Evolutionary conservation across 2,329 filamentous ascomycete species (phyloP), one percentile per base, ranked within the genome.

Genomic region (Endocalyx cinctus): DNA sequence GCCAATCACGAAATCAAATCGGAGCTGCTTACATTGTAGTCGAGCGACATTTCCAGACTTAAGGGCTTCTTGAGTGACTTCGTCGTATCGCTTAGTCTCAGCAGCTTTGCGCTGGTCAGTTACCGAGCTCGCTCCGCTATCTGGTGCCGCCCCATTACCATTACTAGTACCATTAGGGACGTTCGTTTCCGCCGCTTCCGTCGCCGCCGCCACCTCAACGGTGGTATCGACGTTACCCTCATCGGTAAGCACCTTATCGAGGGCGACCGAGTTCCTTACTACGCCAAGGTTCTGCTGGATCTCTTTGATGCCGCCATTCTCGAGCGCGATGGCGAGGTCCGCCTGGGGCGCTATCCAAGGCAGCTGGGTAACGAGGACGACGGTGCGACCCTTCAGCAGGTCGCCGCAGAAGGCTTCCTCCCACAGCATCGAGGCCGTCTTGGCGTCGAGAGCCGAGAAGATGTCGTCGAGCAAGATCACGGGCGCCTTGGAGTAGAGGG

Each of bases 371-470:
- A 79, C 74, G 12, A 79, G 58, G 5, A 79, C 66, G 2, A 69
- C 63, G 2, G 75, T 79, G 18, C 74, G 62, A 7, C 67, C 71
- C 14, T 60, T 60, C 8, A 79, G 60, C 17, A 79, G 47, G 29
- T 74, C 70, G 29, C 66, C 62, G 38, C 74, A 77, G 46, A 80
- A 79, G 43, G 71, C 77, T 34, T 68, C 60, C 37, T 73, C 66
- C 68, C 74, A 79, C 2, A 80, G 62, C 3, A 64, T 59, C 12
- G 70, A 69, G 1, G 71, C 68, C 0, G 76, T 79, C 43, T 75
- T 74, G 13, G 74, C 66, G 44, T 79, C 75, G 1, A 79, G 59
- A 0, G 75, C 75, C 1, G 74, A 74, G 42, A 79, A 75, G 3
- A 78, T 64, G 37, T 79, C 75, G 41, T 79, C 75, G 2, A 79